Base-by-base conservation (phyloP, 2,329 filamentous ascomycete genomes). In the Diaporthe amygdali region DNA sequence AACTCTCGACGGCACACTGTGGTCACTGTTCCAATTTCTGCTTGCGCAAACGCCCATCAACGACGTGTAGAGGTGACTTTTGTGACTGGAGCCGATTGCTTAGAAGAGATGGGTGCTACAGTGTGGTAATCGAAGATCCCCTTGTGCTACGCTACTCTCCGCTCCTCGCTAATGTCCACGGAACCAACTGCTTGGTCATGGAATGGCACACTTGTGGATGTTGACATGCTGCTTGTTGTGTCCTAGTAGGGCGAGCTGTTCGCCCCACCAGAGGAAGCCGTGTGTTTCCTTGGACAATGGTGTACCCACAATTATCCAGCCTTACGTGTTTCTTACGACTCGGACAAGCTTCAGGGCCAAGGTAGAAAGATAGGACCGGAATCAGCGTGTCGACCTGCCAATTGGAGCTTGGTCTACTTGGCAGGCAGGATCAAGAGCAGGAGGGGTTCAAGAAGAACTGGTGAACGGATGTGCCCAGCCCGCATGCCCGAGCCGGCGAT, bases 401-500 rank as follows among this genome's bases (percentile, higher is more conserved):
- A 41, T 20, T 47, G 41, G 41, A 49, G 41, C 27, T 47, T 47
- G 56, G 27, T 10, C 10, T 46, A 22, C 55, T 59, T 44, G 54
- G 55, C 55, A 15, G 9, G 25, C 55, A 61, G 39, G 55, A 32
- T n/a, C 37, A 32, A 10, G 56, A 30, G 39, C 39, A 56, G 54
- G 56, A 46, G 39, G 39, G 56, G 25, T 20, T 14, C 4, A n/a
- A n/a, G n/a, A n/a, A 4, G 52, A 39, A n/a, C 5, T 34, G 52
- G 37, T 22, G 30, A 37, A 32, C 30, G 27, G 49, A 52, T 27
- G 15, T 52, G 52, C 52, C 52, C 10, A 55, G 52, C 52, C 52
- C 17, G 49, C 49, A 56, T 39, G 32, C 52, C 56, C 56, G 56
- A 34, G 66, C 27, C 52, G 66, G 52, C 32, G 66, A 68, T 51